phyloP scores from a whole-genome alignment of 2,329 filamentous ascomycete genomes.

The Seiridium unicorne region DNA sequence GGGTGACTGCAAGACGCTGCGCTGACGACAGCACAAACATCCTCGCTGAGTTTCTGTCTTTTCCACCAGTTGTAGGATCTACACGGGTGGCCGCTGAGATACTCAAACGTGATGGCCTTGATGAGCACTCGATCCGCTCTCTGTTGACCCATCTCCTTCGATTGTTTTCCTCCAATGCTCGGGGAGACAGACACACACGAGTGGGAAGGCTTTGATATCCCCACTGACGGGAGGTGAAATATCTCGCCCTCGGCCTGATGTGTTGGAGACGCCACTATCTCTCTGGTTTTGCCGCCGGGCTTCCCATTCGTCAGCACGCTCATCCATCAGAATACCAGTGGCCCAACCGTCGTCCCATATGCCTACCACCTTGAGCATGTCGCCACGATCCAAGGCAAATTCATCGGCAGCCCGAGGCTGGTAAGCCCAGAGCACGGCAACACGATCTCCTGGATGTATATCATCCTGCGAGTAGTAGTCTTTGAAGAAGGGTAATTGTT shows the following conservation, averaged over 20 bases:
- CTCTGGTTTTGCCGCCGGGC: constrained; percentile 72
- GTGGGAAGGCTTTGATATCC: constrained; percentile 95
- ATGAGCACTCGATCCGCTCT: constrained; percentile 49
- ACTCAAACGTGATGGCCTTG: constrained; percentile 23
- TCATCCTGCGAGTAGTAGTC: constrained; percentile 98
- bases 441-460: constrained; percentile 86
- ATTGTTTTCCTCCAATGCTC: constrained; percentile 98
- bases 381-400: constrained; percentile 87
- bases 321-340: constrained; percentile 80
- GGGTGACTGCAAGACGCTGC: not conserved
- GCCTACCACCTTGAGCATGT: constrained; percentile 97
- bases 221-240: constrained; percentile 65
- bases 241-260: constrained; percentile 59
- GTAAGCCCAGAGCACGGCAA: constrained; percentile 94
- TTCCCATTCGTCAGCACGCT: constrained; percentile 88
- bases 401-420: constrained; percentile 92
- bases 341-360: constrained; percentile 99
- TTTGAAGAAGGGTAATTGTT: constrained; percentile 94
- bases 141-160: constrained; percentile 77
- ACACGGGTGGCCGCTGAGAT: no score
- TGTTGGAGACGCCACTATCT: constrained; percentile 90
- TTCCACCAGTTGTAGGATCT: no score
- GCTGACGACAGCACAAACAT: constrained; percentile 13
- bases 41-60: no score
- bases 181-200: constrained; percentile 93